A percentile compares a stretch with the other conserved stretches of the same genome.
Evolutionary conservation across 352 stramenopile species (phyloP).

Genomic region (Pythium diclinum): DNA sequence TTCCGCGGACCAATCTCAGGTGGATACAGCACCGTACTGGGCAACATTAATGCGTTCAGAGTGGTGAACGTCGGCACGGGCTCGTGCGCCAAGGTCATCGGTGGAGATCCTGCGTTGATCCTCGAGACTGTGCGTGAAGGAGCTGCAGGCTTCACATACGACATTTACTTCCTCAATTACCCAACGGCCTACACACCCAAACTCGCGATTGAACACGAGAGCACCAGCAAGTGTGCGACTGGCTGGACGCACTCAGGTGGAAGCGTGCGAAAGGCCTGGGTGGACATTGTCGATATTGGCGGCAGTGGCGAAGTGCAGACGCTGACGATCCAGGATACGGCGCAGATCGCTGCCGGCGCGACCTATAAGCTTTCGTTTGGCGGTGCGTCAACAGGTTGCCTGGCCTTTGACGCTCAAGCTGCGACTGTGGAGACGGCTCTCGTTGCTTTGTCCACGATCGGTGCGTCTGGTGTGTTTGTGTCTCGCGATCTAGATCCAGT

Average conservation of each 20-base stretch:
- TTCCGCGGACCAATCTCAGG: conserved; percentile 58
- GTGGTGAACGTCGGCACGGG: conserved; percentile 49
- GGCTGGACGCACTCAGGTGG: conserved; percentile 35
- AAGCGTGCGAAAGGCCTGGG: conserved; percentile 39
- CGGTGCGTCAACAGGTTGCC: conserved; percentile 36
- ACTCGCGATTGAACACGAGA: conserved; percentile 38
- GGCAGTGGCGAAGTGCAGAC: conserved; percentile 63
- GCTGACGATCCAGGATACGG: conserved; percentile 38
- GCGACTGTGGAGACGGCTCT: conserved; percentile 32
- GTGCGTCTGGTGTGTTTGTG: conserved; percentile 41
- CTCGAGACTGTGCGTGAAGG: conserved; percentile 70
- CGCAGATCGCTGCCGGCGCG: conserved; percentile 16
- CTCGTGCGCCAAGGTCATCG: conserved; percentile 38
- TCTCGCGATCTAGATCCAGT: conserved; percentile 41
- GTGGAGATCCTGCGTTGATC: conserved; percentile 52
- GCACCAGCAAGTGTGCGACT: conserved; percentile 21
- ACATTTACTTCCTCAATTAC: conserved; percentile 74
- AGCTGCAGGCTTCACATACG: conserved; percentile 57
- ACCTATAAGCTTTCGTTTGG: conserved; percentile 57
- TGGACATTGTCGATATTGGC: conserved; percentile 46
- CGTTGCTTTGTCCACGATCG: conserved; percentile 33
- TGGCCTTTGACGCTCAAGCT: conserved; percentile 33
- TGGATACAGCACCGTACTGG: conserved; percentile 56
- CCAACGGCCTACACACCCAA: conserved; percentile 28
- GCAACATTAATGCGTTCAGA: conserved; percentile 45